phyloP scores from a whole-genome alignment of 768 basidiomycete genomes.

The Tremella fuciformis region DNA sequence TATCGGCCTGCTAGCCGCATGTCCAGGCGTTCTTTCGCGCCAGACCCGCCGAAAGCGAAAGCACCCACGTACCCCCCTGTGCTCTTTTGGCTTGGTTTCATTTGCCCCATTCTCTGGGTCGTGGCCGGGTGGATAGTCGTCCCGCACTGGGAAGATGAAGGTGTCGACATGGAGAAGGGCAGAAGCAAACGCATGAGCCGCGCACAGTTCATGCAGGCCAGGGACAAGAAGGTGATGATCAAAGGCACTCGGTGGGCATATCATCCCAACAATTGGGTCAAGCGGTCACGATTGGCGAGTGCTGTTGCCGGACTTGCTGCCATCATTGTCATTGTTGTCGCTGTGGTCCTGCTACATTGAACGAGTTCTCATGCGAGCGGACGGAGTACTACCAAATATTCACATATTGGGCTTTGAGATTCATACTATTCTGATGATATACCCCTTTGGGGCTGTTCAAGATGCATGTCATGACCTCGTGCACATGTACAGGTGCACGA shows the following conservation, averaged over 20 bases:
- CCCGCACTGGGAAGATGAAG: neutral
- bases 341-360: neutral
- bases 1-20: neutral
- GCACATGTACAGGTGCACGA: too few relatives aligned
- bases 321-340: neutral
- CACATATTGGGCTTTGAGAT: too few relatives aligned
- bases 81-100: neutral
- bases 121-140: neutral
- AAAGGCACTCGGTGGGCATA: neutral
- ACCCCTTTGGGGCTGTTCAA: too few relatives aligned
- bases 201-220: neutral
- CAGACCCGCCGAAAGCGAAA: neutral
- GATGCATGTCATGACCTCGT: too few relatives aligned
- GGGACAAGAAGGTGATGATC: neutral
- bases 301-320: neutral
- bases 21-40: neutral
- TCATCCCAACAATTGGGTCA: neutral
- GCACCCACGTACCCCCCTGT: neutral
- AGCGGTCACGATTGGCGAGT: neutral
- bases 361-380: too few relatives aligned
- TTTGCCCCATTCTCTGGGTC: neutral
- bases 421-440: too few relatives aligned
- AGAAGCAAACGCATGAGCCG: slow-evolving; percentile 1
- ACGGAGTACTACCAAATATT: too few relatives aligned
- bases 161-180: neutral